These are phyloP conservation scores for Saitozyma podzolica DNA, from an alignment of 768 basidiomycete genomes.

Conservation along the genomic window DNA sequence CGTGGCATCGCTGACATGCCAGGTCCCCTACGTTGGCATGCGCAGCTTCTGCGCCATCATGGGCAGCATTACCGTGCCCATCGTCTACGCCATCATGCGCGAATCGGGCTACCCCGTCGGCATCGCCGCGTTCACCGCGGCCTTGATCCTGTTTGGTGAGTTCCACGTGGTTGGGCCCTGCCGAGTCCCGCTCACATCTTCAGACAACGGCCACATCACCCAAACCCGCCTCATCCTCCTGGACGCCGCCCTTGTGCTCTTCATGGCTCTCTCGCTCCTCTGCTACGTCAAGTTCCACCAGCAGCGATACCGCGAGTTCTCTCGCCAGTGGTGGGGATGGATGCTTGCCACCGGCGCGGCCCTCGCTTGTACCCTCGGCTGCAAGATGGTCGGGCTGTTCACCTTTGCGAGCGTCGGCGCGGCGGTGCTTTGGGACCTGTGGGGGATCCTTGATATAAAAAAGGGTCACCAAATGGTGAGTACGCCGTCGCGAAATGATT, in stretches of 20 bases:
- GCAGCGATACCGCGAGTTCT: conserved; percentile 87
- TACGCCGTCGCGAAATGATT: conserved; percentile 2
- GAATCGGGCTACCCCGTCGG: conserved; percentile 93
- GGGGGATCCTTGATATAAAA: conserved; percentile 85
- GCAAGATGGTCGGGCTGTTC: conserved; percentile 95
- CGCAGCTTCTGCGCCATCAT: conserved; percentile 87
- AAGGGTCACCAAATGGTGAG: conserved; percentile 76
- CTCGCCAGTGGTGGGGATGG: conserved; percentile 93
- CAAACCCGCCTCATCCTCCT: conserved; percentile 96
- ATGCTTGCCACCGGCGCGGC: conserved; percentile 82
- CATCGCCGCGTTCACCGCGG: conserved; percentile 85
- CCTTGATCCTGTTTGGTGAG: conserved; percentile 79
- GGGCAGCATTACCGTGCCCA: conserved; percentile 82
- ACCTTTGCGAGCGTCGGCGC: conserved; percentile 85
- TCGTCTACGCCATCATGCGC: conserved; percentile 96
- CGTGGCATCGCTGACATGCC: not conserved
- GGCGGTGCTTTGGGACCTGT: conserved; percentile 89
- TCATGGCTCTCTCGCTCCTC: conserved; percentile 91
- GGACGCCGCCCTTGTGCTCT: conserved; percentile 90
- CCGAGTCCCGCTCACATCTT: not conserved
- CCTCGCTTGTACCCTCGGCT: conserved; percentile 94
- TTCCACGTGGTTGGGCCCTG: conserved; percentile 14
- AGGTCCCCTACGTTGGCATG: conserved; percentile 87
- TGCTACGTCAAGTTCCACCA: conserved; percentile 93
- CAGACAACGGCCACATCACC: conserved; percentile 93